Percentiles rank a stretch among this genome's conserved stretches.
Conservation (phyloP, 352 stramenopile species). For the Lagenidium giganteum region DNA sequence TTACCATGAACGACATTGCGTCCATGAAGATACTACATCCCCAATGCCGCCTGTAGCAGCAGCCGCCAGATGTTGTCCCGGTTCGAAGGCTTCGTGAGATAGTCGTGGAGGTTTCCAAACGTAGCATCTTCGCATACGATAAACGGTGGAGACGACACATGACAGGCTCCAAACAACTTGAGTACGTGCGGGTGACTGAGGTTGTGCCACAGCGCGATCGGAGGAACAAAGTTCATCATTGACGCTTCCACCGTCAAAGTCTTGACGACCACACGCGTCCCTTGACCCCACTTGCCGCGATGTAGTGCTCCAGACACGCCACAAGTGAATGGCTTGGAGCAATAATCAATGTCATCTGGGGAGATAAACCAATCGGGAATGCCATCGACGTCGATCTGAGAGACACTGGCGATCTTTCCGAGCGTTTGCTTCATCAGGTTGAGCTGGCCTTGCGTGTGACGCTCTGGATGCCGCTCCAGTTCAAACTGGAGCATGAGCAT, state of each 20-base stretch:
- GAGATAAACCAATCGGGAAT: constrained; percentile 8
- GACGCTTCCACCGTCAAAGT: constrained; percentile 15
- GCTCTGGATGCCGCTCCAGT: too few species aligned
- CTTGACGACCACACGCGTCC: constrained; percentile 20
- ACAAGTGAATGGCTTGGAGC: constrained; percentile 1
- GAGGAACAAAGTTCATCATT: too few species aligned
- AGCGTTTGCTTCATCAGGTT: constrained; percentile 8
- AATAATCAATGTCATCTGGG: constrained; percentile 6
- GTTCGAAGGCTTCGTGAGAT: constrained; percentile 7
- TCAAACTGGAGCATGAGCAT: constrained; percentile 10
- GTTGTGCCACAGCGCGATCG: constrained; percentile 93
- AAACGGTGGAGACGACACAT: constrained; percentile 14
- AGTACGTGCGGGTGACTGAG: constrained; percentile 88
- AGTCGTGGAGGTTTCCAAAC: constrained; percentile 13
- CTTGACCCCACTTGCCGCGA: constrained; percentile 7
- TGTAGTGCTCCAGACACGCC: constrained; percentile 12
- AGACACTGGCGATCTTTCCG: not conserved
- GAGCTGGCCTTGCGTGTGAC: constrained; percentile 1
- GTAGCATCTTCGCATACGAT: constrained; percentile 22
- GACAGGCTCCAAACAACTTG: constrained; percentile 40
- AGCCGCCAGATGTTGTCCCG: constrained; percentile 18
- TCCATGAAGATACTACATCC: constrained; percentile 33
- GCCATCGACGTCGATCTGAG: constrained; percentile 11
- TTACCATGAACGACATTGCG: constrained; percentile 25
- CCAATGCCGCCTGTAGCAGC: constrained; percentile 24